Conservation (phyloP, 345 rosid species). For the Combretum micranthum region DNA sequence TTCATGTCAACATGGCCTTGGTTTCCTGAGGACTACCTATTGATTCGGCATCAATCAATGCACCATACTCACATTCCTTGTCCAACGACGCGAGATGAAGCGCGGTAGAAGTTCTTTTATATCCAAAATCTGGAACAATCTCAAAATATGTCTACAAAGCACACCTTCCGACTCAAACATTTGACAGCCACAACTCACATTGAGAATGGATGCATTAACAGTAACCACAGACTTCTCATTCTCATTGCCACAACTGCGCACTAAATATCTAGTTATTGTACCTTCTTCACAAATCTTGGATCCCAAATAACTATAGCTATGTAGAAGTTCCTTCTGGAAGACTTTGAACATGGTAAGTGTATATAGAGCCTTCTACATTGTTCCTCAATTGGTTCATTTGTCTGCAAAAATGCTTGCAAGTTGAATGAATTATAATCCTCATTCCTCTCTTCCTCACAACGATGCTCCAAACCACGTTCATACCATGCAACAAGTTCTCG, state of each 20-base stretch:
- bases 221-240: conserved; percentile 62
- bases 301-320: conserved; percentile 54
- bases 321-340: conserved; percentile 73
- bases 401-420: conserved; percentile 56
- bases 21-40: conserved; percentile 53
- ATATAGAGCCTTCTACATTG: conserved; percentile 74
- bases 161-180: conserved; percentile 92
- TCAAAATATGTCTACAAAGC: conserved; percentile 70
- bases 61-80: conserved; percentile 64
- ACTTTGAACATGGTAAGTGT: conserved; percentile 63
- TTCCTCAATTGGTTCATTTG: conserved; percentile 79
- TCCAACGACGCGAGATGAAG: conserved; percentile 79
- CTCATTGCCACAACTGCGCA: conserved; percentile 65
- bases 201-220: conserved; percentile 49
- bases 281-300: conserved; percentile 73
- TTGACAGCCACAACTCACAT: conserved; percentile 74
- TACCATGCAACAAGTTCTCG: conserved; percentile 54
- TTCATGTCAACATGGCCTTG: conserved; percentile 69
- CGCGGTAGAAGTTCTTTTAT: conserved; percentile 65
- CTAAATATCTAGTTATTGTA: conserved; percentile 53
- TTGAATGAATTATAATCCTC: conserved; percentile 74
- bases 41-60: conserved; percentile 45
- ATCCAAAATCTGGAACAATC: conserved; percentile 63
- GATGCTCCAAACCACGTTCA: conserved; percentile 57
- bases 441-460: conserved; percentile 71